Conservation (phyloP, 2,329 filamentous ascomycete species). For the Aschersonia sp. region DNA sequence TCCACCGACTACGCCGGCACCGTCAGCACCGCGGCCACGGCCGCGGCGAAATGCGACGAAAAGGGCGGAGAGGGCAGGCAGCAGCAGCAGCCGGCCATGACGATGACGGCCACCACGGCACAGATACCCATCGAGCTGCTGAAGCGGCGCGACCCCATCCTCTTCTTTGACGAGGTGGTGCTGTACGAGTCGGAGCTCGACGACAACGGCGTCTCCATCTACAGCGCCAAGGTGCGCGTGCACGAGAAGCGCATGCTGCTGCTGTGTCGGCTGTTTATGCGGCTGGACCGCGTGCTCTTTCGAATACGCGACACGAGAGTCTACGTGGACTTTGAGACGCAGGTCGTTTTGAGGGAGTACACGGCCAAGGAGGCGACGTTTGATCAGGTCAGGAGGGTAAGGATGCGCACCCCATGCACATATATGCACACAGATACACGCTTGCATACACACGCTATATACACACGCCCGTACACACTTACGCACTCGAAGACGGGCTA, state of each 20-base stretch:
- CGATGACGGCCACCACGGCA: conserved; percentile 11
- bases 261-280: conserved; percentile 78
- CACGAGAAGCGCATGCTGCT: conserved; percentile 82
- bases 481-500: background rate
- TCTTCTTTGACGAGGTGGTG: conserved; percentile 93
- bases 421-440: background rate
- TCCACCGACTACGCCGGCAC: conserved; percentile 77
- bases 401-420: conserved; percentile 9
- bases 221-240: conserved; percentile 82
- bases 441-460: too few species aligned
- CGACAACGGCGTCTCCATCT: conserved; percentile 86
- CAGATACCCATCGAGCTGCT: conserved; percentile 75
- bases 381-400: conserved; percentile 56
- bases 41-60: conserved; percentile 11
- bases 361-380: conserved; percentile 76
- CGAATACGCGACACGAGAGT: conserved; percentile 80
- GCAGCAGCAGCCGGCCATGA: background rate
- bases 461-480: too few species aligned
- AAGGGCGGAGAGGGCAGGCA: background rate
- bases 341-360: conserved; percentile 77
- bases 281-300: conserved; percentile 79
- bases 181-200: conserved; percentile 96
- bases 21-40: conserved; percentile 4
- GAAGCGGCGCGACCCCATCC: conserved; percentile 77
- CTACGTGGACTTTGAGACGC: conserved; percentile 74